These are phyloP conservation scores for Suhomyces sp. DNA, from an alignment of 805 yeast genomes.

Conservation along the genomic window DNA sequence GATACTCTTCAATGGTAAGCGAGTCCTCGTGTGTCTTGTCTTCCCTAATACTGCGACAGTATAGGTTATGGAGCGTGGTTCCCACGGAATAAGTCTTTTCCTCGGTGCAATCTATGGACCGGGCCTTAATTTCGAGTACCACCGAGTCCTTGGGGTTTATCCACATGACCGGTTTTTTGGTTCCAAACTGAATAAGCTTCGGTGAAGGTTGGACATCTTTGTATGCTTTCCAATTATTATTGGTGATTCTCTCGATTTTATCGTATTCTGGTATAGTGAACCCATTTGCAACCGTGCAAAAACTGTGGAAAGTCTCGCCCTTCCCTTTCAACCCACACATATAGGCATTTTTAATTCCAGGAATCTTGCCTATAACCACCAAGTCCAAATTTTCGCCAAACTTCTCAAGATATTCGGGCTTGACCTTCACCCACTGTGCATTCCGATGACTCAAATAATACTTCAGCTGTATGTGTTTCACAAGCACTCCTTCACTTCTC, in stretches of 20 bases:
- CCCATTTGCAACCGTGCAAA: slow-evolving; percentile 85
- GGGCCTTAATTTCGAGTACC: slow-evolving; percentile 79
- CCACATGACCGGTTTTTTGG: slow-evolving; percentile 67
- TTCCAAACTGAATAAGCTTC: slow-evolving; percentile 51
- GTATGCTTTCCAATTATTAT: slow-evolving; percentile 58
- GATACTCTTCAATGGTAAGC: slow-evolving; percentile 54
- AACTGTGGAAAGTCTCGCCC: slow-evolving; percentile 51
- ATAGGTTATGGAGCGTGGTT: slow-evolving; percentile 72
- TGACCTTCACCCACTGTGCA: slow-evolving; percentile 80
- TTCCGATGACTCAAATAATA: slow-evolving; percentile 63
- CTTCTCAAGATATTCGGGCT: slow-evolving; percentile 84
- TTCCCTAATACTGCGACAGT: slow-evolving; percentile 61
- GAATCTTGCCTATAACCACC: slow-evolving; percentile 72
- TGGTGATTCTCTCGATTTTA: slow-evolving; percentile 53
- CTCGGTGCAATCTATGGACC: slow-evolving; percentile 56
- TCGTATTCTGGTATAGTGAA: slow-evolving; percentile 62
- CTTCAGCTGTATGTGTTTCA: slow-evolving; percentile 58
- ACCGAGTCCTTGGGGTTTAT: slow-evolving; percentile 74
- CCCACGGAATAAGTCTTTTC: slow-evolving; percentile 56
- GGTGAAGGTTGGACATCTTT: slow-evolving; percentile 41
- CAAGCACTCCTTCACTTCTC: slow-evolving; percentile 78
- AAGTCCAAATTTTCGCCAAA: slow-evolving; percentile 86
- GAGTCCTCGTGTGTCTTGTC: slow-evolving; percentile 65
- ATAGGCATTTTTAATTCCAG: slow-evolving; percentile 67
- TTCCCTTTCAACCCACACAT: slow-evolving; percentile 66